These are phyloP conservation scores for Rubroboletus satanas DNA, from an alignment of 768 basidiomycete species.

Conservation along the genomic window DNA sequence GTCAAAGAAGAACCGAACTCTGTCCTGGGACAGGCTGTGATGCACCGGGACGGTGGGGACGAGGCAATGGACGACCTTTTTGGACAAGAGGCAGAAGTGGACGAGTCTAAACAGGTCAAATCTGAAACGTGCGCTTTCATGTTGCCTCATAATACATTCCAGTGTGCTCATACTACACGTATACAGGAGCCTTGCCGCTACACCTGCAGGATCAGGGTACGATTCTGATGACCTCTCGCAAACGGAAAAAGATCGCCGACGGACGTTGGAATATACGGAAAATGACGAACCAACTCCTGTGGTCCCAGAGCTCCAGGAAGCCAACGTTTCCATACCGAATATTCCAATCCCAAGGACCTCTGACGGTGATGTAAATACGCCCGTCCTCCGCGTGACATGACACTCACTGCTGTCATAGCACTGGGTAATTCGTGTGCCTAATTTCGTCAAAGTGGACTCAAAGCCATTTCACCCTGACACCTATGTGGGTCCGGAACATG, in stretches of 20 bases:
- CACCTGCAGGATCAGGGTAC: conserved; percentile 41
- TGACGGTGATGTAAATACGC: conserved; percentile 64
- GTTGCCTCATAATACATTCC: conserved; percentile 5
- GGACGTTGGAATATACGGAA: conserved; percentile 77
- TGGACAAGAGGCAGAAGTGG: conserved; percentile 60
- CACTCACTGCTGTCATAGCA: conserved; percentile 37
- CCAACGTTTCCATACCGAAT: conserved; percentile 80
- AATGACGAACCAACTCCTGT: conserved; percentile 62
- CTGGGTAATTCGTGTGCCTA: conserved; percentile 93
- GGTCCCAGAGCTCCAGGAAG: conserved; percentile 56
- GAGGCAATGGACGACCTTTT: conserved; percentile 78
- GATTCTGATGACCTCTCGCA: conserved; percentile 69
- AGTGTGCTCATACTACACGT: conserved; percentile 15
- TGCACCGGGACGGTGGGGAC: conserved; percentile 28
- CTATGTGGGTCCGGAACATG: conserved; percentile 79
- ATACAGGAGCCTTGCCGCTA: conserved; percentile 36
- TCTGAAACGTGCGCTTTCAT: conserved; percentile 42
- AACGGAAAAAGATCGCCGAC: conserved; percentile 53
- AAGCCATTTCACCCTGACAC: conserved; percentile 87
- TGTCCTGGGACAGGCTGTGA: conserved; percentile 16
- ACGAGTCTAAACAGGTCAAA: conserved; percentile 39
- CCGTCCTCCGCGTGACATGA: not conserved
- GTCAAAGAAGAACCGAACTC: conserved; percentile 16
- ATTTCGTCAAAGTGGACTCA: conserved; percentile 85
- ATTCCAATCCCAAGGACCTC: conserved; percentile 76